phyloP scores from a whole-genome alignment of 768 basidiomycete genomes.

The Termitomyces sp. region DNA sequence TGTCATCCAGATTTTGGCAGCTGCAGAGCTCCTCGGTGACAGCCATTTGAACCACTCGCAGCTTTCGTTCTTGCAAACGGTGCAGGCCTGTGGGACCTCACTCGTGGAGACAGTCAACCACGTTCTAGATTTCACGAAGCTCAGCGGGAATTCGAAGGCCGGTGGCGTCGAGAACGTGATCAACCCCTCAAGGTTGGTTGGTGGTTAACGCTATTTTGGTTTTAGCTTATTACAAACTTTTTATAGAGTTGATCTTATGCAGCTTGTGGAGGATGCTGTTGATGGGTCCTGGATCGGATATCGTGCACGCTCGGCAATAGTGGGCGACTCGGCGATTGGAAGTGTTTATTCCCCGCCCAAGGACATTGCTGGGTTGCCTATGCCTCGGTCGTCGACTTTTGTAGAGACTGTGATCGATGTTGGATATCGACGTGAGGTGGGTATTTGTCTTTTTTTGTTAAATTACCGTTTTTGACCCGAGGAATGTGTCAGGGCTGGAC shows the following conservation, averaged over 20 bases:
- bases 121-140: slow-evolving; percentile 92
- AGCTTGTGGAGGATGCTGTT: slow-evolving; percentile 82
- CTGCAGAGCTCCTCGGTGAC: slow-evolving; percentile 86
- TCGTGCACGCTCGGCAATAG: slow-evolving; percentile 67
- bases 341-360: slow-evolving; percentile 88
- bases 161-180: slow-evolving; percentile 78
- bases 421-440: slow-evolving; percentile 62
- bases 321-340: slow-evolving; percentile 76
- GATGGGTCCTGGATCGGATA: slow-evolving; percentile 95
- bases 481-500: slow-evolving; percentile 63
- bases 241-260: slow-evolving; percentile 72
- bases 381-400: slow-evolving; percentile 34
- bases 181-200: slow-evolving; percentile 54
- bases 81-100: slow-evolving; percentile 93
- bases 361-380: slow-evolving; percentile 36
- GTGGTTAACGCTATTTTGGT: neutral
- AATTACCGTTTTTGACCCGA: neutral
- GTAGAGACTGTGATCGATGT: slow-evolving; percentile 91
- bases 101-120: slow-evolving; percentile 96
- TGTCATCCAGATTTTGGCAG: slow-evolving; percentile 67
- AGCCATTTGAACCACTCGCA: slow-evolving; percentile 80
- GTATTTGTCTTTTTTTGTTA: neutral
- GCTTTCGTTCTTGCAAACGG: slow-evolving; percentile 83
- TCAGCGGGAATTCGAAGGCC: slow-evolving; percentile 79
- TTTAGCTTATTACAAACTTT: neutral